Evolutionary conservation across 306 rosid species (phyloP), one percentile per base, ranked within the genome.

Genomic region (Glycine tomentella): DNA sequence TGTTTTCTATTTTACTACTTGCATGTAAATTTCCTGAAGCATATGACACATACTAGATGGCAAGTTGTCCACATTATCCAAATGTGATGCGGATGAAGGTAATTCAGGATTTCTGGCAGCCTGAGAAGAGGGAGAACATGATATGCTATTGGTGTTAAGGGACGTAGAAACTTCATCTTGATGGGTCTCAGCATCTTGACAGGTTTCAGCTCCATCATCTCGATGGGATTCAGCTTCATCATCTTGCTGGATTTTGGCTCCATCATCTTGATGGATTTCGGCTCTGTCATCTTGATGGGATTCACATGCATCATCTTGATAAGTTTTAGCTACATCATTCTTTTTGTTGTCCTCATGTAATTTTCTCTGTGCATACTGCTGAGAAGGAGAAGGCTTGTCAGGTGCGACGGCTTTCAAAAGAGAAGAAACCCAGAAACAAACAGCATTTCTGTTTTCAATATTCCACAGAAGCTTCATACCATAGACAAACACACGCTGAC

Each of bases 381-480:
- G 86, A 59, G 97, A 96, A 84, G 99, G 99, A 85, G 98, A 96
- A 80, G 97, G 97, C 69, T 93, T 93, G 62, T 91, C 69, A 80
- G 98, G 91, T 85, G 69, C 85, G 67, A 72, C 57, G 59, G 97
- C 94, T 85, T 93, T 93, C 56, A 93, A 76, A 76, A 96, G 66
- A 67, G 92, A 88, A 75, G 87, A 91, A 86, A 40, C 90, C 88
- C 89, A 96, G 63, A 92, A 90, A 87, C 88, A 84, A 79, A 93
- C 80, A 83, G 97, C 99, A 93, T 92, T 89, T 85, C 99, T 90
- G 52, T 92, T 96, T 90, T 91, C 97, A 83, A 90, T 88, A 83
- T 73, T 96, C 99, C 99, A 96, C 76, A 96, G 76, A 84, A 96
- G 91, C 87, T 96, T 96, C 65, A 96, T 94, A 80, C 98, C 97